Base-by-base conservation (phyloP, 2,329 filamentous ascomycete genomes). In the Stagonosporopsis vannaccii region DNA sequence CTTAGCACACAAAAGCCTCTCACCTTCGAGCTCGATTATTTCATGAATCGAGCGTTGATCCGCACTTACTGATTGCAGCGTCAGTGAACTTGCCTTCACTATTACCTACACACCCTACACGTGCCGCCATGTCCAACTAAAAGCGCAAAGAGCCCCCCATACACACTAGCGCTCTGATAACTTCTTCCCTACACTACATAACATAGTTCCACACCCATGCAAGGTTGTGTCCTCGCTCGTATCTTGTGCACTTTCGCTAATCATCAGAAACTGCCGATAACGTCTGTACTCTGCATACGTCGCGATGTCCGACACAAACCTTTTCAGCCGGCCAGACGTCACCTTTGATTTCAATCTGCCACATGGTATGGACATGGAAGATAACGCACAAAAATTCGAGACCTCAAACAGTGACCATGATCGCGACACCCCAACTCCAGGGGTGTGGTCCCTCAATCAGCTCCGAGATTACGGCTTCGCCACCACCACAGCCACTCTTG, bases 331-430 rank as follows among this genome's bases (percentile, higher is more conserved):
- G 6, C 41, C 51, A 3, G 51, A 59, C 0, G 37, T 47, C 20
- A 50, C 59, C 2, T 56, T 65, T 28, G 60, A 63, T 11, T 59
- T 59, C 15, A 50, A 56, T 15, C 55, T 67, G n/a, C 56, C 59
- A 2, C 55, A 61, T 17, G 57, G 46, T 2, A 30, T 51, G 3
- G 54, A 61, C 6, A 32, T 57, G 11, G 32, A 50, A 11, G 32
- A 52, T 35, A 9, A 39, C 6, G 20, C 6, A 19, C 17, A 17
- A 17, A 17, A 37, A 7, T 1, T 37, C 11, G 35, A 39, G 36
- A 13, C 9, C 13, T 8, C 7, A 20, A 17, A 20, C 7, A 8
- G 7, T 12, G 13, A 2, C 13, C 1, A 8, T 37, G 35, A 30
- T 9, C 28, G 28, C 28, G 28, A 8, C 28, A 30, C 4, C 3